A percentile compares a stretch with the other conserved stretches of the same genome.
Evolutionary conservation across 208 protist species (phyloP).

Genomic region (Acanthamoeba castellanii): DNA sequence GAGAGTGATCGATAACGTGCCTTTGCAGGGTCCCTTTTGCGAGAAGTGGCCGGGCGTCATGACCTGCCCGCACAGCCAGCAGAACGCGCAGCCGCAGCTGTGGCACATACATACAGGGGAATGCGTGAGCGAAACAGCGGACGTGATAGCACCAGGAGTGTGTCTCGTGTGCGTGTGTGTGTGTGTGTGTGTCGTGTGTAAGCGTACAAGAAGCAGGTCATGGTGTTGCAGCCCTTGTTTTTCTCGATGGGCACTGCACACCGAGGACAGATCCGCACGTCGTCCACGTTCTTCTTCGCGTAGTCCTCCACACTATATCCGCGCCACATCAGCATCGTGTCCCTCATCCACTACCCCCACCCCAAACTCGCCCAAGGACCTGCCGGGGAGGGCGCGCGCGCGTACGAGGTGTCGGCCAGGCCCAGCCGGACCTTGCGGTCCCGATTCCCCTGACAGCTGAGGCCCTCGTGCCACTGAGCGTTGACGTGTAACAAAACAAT

Average conservation of each 20-base stretch:
- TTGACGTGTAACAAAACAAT: not conserved
- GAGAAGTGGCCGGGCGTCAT: slow-evolving; percentile 63
- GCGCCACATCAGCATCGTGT: not conserved
- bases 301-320: slow-evolving; percentile 5
- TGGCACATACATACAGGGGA: not conserved
- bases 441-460: slow-evolving; percentile 23
- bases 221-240: slow-evolving; percentile 68
- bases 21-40: slow-evolving; percentile 50
- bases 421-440: not conserved
- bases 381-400: not conserved
- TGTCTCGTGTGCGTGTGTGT: not conserved
- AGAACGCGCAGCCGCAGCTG: slow-evolving; percentile 57
- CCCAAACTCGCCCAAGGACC: no score
- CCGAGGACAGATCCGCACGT: slow-evolving; percentile 38
- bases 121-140: no score
- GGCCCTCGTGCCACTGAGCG: slow-evolving; percentile 51
- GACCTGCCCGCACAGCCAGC: slow-evolving; percentile 56
- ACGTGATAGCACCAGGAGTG: no score
- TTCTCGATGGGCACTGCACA: slow-evolving; percentile 60
- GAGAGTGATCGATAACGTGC: not conserved
- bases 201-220: slow-evolving; percentile 39
- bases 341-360: no score
- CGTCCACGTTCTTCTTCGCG: slow-evolving; percentile 15
- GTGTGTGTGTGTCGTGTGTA: no score
- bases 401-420: slow-evolving; percentile 57